Evolutionary conservation across 768 basidiomycete genomes (phyloP), one percentile per base, ranked within the genome.

Genomic region (Suillus hirtellus): DNA sequence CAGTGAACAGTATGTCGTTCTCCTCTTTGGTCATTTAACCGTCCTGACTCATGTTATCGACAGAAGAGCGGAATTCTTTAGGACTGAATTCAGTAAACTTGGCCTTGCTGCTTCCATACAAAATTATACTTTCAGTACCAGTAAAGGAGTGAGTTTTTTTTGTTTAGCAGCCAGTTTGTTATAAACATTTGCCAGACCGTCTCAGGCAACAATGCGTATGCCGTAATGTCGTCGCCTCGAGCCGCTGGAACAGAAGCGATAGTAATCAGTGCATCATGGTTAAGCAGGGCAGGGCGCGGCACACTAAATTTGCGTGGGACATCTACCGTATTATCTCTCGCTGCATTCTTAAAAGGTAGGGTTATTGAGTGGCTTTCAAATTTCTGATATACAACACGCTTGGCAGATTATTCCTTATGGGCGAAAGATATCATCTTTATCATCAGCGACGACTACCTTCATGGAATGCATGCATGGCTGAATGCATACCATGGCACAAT

Each of bases 391-490:
- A 8, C 17, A 73, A 43, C 37, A 21, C 17, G 19, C 10, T 64
- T n/a, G 17, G 24, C 68, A 96, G 94, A 82, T 40, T 89, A 92
- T 68, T 92, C 94, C 24, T 82, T 94, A 43, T 99, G 97, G 96
- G 92, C 95, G 1, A 96, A 96, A 73, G 96, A 99, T 69, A 81
- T 99, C 61, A 77, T 98, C 19, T 90, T 99, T 64, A 86, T 99
- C 34, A 80, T 98, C 64, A 90, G 90, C 52, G 96, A 98, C 65
- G 92, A 88, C 1, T 87, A 96, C 72, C 74, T 94, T 42, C 92
- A 96, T 60, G 97, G 97, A 2, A 90, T 94, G 81, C 92, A 97
- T 65, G 96, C 93, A 3, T 99, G 94, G 89, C 79, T 98, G 42
- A 86, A 82, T 53, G 82, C 88, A 3, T 98, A 98, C 71, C 93